These are phyloP conservation scores for Calendula officinalis DNA, from an alignment of 129 eudicot species.

Conservation along the genomic window DNA sequence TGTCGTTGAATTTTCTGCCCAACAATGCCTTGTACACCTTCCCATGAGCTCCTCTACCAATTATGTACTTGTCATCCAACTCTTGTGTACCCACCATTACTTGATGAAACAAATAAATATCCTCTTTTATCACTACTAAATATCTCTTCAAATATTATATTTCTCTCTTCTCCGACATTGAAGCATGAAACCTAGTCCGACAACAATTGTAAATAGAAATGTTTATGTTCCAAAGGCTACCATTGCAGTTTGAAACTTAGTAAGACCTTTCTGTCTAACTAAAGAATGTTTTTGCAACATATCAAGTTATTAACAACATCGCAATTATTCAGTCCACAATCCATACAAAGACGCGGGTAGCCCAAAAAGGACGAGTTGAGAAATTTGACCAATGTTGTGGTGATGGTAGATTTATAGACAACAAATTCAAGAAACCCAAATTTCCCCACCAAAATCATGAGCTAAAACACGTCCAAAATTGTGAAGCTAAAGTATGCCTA, in stretches of 20 bases:
- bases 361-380: conserved; percentile 55
- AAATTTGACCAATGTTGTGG: conserved; percentile 38
- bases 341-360: conserved; percentile 58
- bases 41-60: conserved; percentile 92
- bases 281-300: conserved; percentile 35
- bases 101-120: conserved; percentile 40
- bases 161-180: conserved; percentile 26
- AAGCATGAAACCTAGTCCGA: conserved; percentile 41
- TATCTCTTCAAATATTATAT: conserved; percentile 32
- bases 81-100: conserved; percentile 71
- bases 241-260: conserved; percentile 42
- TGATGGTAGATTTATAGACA: too few species aligned
- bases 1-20: not conserved
- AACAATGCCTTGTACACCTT: conserved; percentile 70
- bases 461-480: too few species aligned
- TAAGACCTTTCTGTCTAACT: conserved; percentile 37
- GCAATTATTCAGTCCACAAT: conserved; percentile 46
- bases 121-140: conserved; percentile 37
- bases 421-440: too few species aligned
- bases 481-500: too few species aligned
- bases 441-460: too few species aligned
- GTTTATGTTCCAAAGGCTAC: conserved; percentile 46
- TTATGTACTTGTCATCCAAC: conserved; percentile 55
- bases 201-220: conserved; percentile 32
- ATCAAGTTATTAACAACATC: conserved; percentile 29